Conservation (phyloP, 2,329 filamentous ascomycete species). For the Cercospora sp. region DNA sequence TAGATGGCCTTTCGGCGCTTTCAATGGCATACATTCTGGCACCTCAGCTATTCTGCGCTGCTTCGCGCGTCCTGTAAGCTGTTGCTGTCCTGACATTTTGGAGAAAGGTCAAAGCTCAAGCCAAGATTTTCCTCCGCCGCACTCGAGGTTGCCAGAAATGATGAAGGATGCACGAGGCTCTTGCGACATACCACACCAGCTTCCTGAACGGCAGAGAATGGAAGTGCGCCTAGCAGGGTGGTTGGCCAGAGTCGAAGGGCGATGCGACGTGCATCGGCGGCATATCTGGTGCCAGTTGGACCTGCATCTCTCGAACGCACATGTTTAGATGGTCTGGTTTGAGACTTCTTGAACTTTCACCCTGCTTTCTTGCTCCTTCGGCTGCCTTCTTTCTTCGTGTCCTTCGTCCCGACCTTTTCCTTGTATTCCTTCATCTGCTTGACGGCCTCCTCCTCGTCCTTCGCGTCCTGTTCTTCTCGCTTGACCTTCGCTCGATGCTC, state of each 20-base stretch:
- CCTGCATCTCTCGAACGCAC: background rate
- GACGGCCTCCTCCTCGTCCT: conserved; percentile 39
- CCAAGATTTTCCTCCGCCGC: background rate
- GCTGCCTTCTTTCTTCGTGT: conserved; percentile 34
- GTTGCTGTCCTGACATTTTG: background rate
- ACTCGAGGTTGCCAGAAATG: no score
- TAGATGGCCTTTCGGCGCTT: no score
- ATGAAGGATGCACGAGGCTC: background rate
- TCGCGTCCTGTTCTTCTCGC: conserved; percentile 47
- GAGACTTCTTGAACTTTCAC: background rate
- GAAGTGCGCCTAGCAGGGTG: background rate
- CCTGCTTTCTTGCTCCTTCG: conserved; percentile 32
- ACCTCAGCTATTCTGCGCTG: background rate
- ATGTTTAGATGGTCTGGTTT: background rate
- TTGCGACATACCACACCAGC: background rate
- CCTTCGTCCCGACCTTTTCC: conserved; percentile 39
- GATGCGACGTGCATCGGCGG: background rate
- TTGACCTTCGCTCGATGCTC: conserved; percentile 60
- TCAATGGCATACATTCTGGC: background rate
- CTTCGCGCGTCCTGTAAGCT: background rate
- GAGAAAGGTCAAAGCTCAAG: background rate
- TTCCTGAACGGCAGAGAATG: background rate
- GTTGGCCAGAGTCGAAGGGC: background rate
- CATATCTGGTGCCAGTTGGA: background rate
- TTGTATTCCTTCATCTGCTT: conserved; percentile 38